A percentile compares a stretch with the other conserved stretches of the same genome.
Conservation (phyloP, 1,284 basidiomycete genomes). For the Tetrapyrgos nigripes region DNA sequence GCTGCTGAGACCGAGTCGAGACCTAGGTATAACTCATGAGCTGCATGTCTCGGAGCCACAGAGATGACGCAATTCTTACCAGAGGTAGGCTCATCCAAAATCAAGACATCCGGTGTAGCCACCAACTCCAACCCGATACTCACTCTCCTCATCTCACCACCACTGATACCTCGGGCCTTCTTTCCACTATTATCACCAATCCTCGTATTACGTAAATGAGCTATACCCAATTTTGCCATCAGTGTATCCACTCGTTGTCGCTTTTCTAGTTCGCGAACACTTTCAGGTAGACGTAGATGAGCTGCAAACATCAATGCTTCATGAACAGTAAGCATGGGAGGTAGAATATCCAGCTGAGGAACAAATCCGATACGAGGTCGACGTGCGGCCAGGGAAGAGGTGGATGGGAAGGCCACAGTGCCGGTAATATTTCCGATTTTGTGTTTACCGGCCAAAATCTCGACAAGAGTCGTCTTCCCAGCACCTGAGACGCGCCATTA, state of each 20-base stretch:
- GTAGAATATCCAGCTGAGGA: conserved; percentile 85
- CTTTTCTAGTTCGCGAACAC: conserved; percentile 71
- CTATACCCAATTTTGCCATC: conserved; percentile 79
- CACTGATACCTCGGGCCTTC: conserved; percentile 82
- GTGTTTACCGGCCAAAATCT: conserved; percentile 79
- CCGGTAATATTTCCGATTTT: conserved; percentile 79
- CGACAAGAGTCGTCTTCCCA: conserved; percentile 86
- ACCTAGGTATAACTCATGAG: conserved; percentile 40
- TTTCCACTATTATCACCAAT: conserved; percentile 74
- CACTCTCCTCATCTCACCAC: conserved; percentile 86
- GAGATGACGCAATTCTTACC: conserved; percentile 42
- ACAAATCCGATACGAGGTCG: conserved; percentile 78
- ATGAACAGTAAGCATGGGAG: conserved; percentile 79
- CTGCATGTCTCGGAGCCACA: background rate
- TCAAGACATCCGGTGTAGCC: conserved; percentile 79
- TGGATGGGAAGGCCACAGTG: conserved; percentile 60
- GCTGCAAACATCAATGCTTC: conserved; percentile 89
- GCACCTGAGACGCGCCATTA: conserved; percentile 52
- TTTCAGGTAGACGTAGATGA: conserved; percentile 83
- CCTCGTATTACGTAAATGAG: conserved; percentile 70
- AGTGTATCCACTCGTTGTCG: conserved; percentile 71
- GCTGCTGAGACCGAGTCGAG: conserved; percentile 89
- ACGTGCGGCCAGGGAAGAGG: conserved; percentile 21
- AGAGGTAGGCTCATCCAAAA: conserved; percentile 87
- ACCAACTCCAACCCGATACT: conserved; percentile 87